Conservation (phyloP, 495 filamentous ascomycete genomes). For the Daldinia caldariorum region DNA sequence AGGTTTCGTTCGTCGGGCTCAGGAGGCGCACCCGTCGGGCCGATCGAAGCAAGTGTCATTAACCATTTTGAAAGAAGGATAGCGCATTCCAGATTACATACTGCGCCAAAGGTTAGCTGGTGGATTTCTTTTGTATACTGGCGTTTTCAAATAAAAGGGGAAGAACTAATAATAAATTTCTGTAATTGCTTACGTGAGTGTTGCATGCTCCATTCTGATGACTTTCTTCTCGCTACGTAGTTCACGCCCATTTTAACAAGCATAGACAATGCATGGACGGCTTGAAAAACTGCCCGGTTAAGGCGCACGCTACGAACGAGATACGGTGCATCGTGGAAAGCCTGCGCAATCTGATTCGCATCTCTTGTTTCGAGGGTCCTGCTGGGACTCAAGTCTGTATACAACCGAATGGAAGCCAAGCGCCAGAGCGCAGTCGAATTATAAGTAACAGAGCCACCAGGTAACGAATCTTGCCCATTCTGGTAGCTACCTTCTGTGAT, state of each 20-base stretch:
- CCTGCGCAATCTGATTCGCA: constrained; percentile 66
- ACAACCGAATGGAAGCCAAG: constrained; percentile 73
- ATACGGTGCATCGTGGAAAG: constrained; percentile 66
- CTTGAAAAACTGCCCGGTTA: constrained; percentile 70
- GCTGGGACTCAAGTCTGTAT: constrained; percentile 70
- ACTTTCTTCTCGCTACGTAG: constrained; percentile 74
- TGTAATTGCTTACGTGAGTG: constrained; percentile 61
- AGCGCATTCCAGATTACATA: constrained; percentile 76
- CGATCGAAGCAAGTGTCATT: constrained; percentile 55
- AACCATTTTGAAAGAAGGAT: constrained; percentile 69
- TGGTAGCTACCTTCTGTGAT: constrained; percentile 52
- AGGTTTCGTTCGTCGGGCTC: constrained; percentile 70
- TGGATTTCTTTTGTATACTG: background rate
- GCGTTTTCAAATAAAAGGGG: no score
- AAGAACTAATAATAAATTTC: no score
- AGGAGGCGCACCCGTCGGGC: constrained; percentile 54
- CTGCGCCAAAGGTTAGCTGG: constrained; percentile 42
- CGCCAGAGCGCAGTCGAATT: constrained; percentile 73
- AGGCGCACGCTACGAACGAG: constrained; percentile 66
- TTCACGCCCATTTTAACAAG: constrained; percentile 74
- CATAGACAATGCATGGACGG: constrained; percentile 73
- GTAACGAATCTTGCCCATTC: constrained; percentile 52
- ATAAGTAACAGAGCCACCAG: constrained; percentile 70
- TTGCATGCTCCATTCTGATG: constrained; percentile 76
- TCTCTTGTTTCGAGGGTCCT: constrained; percentile 71